Evolutionary conservation across 2,329 filamentous ascomycete species (phyloP).

Genomic region (Thelonectria olida): DNA sequence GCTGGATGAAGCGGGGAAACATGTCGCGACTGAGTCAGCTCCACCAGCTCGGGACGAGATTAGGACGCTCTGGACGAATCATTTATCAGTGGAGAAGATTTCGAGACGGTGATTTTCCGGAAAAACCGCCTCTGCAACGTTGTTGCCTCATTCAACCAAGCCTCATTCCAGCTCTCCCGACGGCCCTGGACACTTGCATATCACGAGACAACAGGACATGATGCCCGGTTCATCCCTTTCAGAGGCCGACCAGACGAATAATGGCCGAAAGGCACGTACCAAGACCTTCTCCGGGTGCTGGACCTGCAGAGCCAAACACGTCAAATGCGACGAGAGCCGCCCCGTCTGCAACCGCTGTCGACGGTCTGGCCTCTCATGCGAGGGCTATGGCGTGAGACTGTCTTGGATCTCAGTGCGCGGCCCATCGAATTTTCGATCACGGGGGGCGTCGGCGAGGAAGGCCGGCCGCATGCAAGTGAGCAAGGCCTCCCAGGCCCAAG

Average conservation of each 20-base stretch:
- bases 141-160: slow-evolving; percentile 9
- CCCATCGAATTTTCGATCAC: slow-evolving; percentile 27
- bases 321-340: slow-evolving; percentile 41
- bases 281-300: slow-evolving; percentile 40
- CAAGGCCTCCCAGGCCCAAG: slow-evolving; percentile 3
- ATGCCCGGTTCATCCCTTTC: slow-evolving; percentile 26
- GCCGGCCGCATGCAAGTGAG: slow-evolving; percentile 14
- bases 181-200: neutral
- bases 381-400: slow-evolving; percentile 35
- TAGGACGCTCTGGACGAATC: neutral
- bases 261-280: slow-evolving; percentile 34
- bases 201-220: neutral
- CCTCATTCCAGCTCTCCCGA: neutral
- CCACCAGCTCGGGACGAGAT: neutral
- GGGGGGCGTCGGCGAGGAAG: slow-evolving; percentile 13
- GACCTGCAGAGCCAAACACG: slow-evolving; percentile 39
- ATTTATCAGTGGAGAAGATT: neutral
- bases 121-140: neutral
- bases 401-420: slow-evolving; percentile 39
- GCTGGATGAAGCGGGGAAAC: slow-evolving; percentile 11
- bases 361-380: slow-evolving; percentile 28
- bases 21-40: neutral
- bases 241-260: slow-evolving; percentile 20
- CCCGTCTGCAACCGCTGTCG: slow-evolving; percentile 34
- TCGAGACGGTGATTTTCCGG: neutral